These are phyloP conservation scores for Lactifluus echinatus DNA, from an alignment of 768 basidiomycete genomes.

Conservation along the genomic window DNA sequence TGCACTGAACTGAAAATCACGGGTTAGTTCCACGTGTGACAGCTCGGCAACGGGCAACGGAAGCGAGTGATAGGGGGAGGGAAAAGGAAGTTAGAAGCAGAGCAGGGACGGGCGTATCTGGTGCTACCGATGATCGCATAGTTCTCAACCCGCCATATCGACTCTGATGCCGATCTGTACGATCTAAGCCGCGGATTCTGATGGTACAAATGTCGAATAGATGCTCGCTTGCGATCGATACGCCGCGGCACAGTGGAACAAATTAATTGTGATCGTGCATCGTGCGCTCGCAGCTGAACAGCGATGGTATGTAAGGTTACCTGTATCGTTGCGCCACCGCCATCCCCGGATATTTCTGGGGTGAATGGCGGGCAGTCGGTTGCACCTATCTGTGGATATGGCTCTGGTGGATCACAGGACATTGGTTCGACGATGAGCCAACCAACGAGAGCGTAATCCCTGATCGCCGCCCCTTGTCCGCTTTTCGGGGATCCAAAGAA, in stretches of 20 bases:
- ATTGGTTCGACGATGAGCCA: too few relatives aligned
- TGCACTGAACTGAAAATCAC: too few relatives aligned
- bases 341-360: conserved; percentile 73
- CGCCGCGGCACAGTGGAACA: conserved; percentile 80
- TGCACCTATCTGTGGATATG: conserved; percentile 70
- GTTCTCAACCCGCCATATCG: conserved; percentile 94
- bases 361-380: conserved; percentile 72
- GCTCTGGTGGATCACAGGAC: too few relatives aligned
- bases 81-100: background rate
- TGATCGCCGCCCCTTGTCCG: conserved; percentile 76
- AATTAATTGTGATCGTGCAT: too few relatives aligned
- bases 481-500: conserved; percentile 89
- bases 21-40: too few relatives aligned
- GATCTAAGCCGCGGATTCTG: conserved; percentile 82
- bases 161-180: conserved; percentile 93
- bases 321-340: conserved; percentile 59
- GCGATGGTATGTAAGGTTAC: conserved; percentile 59
- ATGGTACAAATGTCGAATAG: conserved; percentile 87
- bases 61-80: too few relatives aligned
- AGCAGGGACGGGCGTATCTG: too few relatives aligned
- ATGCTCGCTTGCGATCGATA: conserved; percentile 89
- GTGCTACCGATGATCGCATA: conserved; percentile 96
- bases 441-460: too few relatives aligned
- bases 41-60: too few relatives aligned
- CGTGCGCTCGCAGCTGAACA: conserved; percentile 74